These are phyloP conservation scores for Leptographium lundbergii DNA, from an alignment of 2,329 filamentous ascomycete species.

Conservation along the genomic window DNA sequence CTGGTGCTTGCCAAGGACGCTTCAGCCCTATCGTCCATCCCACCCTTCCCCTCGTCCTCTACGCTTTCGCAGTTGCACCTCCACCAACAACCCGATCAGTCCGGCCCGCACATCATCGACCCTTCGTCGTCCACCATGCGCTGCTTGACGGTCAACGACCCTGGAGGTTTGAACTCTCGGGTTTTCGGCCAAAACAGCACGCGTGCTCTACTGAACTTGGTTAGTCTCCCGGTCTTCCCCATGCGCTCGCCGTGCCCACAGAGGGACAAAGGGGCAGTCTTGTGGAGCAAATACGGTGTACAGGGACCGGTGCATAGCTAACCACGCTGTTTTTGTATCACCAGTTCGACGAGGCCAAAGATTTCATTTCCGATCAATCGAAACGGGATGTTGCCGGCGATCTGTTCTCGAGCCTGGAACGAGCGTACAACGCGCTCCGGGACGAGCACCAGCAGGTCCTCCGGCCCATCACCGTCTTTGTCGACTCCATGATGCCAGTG, in stretches of 20 bases:
- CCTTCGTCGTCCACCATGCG: constrained; percentile 29
- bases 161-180: constrained; percentile 30
- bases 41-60: constrained; percentile 10
- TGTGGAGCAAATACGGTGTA: too few species aligned
- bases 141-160: constrained; percentile 36
- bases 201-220: constrained; percentile 40
- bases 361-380: constrained; percentile 31
- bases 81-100: constrained; percentile 5
- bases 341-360: constrained; percentile 41
- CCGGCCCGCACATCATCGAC: constrained; percentile 5
- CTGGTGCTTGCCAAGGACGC: constrained; percentile 28
- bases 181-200: constrained; percentile 41
- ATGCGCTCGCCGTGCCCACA: too few species aligned
- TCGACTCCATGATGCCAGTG: constrained; percentile 45
- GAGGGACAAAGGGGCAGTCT: too few species aligned
- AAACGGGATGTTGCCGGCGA: constrained; percentile 28
- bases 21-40: constrained; percentile 6
- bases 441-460: constrained; percentile 33
- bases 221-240: constrained; percentile 18
- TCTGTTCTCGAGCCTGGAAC: constrained; percentile 30
- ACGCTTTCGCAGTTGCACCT: constrained; percentile 14
- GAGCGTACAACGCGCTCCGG: constrained; percentile 34
- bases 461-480: constrained; percentile 40
- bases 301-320: too few species aligned
- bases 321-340: not conserved